Conservation (phyloP, 2,329 filamentous ascomycete genomes). For the Elsinoe batatas region DNA sequence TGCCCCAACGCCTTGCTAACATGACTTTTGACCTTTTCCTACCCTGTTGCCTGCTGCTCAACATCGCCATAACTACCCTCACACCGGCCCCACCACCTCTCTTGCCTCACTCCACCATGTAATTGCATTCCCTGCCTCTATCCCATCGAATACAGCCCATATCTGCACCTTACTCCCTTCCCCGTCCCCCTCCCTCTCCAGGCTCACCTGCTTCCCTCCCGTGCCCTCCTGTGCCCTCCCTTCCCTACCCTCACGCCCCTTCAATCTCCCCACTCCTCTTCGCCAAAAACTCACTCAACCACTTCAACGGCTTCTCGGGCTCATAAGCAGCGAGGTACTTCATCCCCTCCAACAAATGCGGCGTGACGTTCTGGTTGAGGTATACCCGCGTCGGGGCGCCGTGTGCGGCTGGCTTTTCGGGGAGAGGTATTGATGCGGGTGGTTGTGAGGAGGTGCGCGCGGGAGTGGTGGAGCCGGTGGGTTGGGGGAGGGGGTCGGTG, state of each 20-base stretch:
- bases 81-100: too few species aligned
- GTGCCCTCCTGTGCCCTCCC: not conserved
- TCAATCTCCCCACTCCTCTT: conserved; percentile 40
- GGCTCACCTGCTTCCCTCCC: not conserved
- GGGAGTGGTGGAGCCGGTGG: conserved; percentile 20
- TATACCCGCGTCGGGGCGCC: conserved; percentile 40
- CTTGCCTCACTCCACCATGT: too few species aligned
- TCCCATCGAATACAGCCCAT: too few species aligned
- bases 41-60: too few species aligned
- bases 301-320: conserved; percentile 43
- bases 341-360: conserved; percentile 43
- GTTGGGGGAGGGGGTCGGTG: conserved; percentile 11
- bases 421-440: conserved; percentile 19
- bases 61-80: too few species aligned
- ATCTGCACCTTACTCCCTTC: too few species aligned
- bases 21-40: not conserved
- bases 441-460: conserved; percentile 23
- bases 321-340: conserved; percentile 41
- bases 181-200: too few species aligned
- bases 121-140: too few species aligned
- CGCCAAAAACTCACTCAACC: conserved; percentile 39
- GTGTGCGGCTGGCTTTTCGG: conserved; percentile 34
- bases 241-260: not conserved
- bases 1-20: not conserved
- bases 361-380: conserved; percentile 41